Base-by-base conservation (phyloP, 768 basidiomycete genomes). In the Termitomyces sp. region DNA sequence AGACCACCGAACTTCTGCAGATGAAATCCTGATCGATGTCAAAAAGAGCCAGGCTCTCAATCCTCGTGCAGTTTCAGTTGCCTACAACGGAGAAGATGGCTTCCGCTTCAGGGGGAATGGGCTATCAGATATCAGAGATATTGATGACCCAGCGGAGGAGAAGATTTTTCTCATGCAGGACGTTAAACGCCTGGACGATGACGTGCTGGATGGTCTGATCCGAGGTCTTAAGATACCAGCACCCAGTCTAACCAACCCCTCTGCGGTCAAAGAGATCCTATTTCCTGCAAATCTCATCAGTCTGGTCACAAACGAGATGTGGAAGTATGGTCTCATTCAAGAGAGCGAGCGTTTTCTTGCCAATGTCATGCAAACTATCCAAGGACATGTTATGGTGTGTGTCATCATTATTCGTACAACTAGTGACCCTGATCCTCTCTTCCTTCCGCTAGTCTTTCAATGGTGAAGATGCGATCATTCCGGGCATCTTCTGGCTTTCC, bases 271-370 rank as follows among this genome's bases (percentile, higher is more conserved):
- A 74, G 97, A 99, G 72, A 95, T 99, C 54, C 81, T 99, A 42
- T 99, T 99, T 87, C 97, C 97, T 12, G 95, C 97, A 26, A 98
- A 98, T 72, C 84, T 99, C 59, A 98, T 99, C 74, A 93, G 91
- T 69, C 77, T 98, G 47, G 88, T 97, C 63, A 96, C 95, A n/a
- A 99, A 99, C 72, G 97, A 98, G 74, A 99, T 99, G 97, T 98
- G 97, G 97, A 98, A 97, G 74, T 95, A 96, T 67, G 94, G 95
- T 49, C 84, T 99, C 63, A 98, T 98, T 64, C 82, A 87, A 16
- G 97, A 99, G 74, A 96, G 94, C 75, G 97, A 98, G 73, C 82
- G 95, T 48, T 98, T 99, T 84, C 78, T 99, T 57, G 97, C 97
- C 36, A 98, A 96, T 70, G 92, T 98, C 56, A 98, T 98, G 96